These are phyloP conservation scores for Purpureocillium takamizusanense DNA, from an alignment of 2,329 filamentous ascomycete genomes.

Conservation along the genomic window DNA sequence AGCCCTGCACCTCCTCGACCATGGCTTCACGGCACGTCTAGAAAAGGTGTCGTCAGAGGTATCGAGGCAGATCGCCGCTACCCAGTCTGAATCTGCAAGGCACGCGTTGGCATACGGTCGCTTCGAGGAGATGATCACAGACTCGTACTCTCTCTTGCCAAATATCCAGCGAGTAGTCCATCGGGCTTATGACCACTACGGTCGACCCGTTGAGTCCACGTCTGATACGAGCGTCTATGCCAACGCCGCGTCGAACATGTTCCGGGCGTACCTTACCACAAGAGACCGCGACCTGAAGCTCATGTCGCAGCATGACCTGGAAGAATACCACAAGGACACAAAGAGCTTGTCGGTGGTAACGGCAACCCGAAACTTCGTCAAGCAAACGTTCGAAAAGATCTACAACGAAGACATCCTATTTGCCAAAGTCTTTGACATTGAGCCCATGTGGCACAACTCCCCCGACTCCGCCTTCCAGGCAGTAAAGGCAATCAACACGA, in stretches of 20 bases:
- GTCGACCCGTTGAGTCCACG: conserved; percentile 31
- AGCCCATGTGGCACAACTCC: conserved; percentile 42
- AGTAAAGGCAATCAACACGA: conserved; percentile 39
- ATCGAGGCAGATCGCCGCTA: conserved; percentile 41
- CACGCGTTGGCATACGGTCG: conserved; percentile 52
- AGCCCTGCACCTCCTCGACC: conserved; percentile 52
- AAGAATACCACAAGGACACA: conserved; percentile 42
- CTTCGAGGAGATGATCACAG: conserved; percentile 48
- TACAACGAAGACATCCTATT: conserved; percentile 47
- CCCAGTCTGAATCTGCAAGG: conserved; percentile 49
- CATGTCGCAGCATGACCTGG: conserved; percentile 44
- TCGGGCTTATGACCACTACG: conserved; percentile 42
- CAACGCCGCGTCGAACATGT: conserved; percentile 44
- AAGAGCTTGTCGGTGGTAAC: conserved; percentile 43
- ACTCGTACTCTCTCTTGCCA: conserved; percentile 45
- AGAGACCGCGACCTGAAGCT: conserved; percentile 44
- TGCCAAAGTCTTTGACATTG: conserved; percentile 44
- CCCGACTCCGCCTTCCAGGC: conserved; percentile 40
- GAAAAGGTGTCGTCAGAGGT: conserved; percentile 47
- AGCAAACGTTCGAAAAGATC: conserved; percentile 50
- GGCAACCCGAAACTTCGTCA: conserved; percentile 47
- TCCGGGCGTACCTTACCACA: conserved; percentile 42
- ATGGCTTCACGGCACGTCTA: conserved; percentile 42
- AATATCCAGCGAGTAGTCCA: conserved; percentile 45
- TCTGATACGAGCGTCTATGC: conserved; percentile 42